Evolutionary conservation across 768 basidiomycete genomes (phyloP), one percentile per base, ranked within the genome.

Genomic region (Mycena leptocephala): DNA sequence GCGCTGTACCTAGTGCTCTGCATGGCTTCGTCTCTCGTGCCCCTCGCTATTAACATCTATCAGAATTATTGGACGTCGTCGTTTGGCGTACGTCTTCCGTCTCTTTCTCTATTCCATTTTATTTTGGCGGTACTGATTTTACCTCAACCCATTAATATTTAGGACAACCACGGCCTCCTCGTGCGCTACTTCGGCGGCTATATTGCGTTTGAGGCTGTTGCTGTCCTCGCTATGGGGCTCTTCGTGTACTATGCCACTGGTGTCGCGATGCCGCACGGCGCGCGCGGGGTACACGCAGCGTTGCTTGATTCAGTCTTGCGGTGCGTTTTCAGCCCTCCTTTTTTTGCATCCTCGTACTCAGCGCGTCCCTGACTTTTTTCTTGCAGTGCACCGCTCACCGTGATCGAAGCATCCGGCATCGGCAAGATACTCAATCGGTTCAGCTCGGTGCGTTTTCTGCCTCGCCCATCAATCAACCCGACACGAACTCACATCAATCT

Each of bases 211-310:
- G 69, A 70, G 59, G 56, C 41, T 8, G 69, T 70, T 8, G 43
- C 69, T 18, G 13, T 70, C 13, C 32, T 59, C 14, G 69, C 69
- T 32, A 61, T 51, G 5, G 26, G n/a, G 7, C 30, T 61, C 22
- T 70, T 70, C 11, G 69, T 70, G 9, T 70, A 70, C 33, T 70
- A 70, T 10, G 56, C 69, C n/a, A 70, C 69, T 14, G 56, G 69
- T 3, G 58, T 70, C 14, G 69, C 58, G 9, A 70, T 70, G 69
- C 69, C 69, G 43, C 69, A 61, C 22, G 69, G 56, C 10, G 69
- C 69, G 39, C 37, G 56, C 30, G 69, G 69, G 14, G 58, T 70
- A 3, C 69, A 70, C 20, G 32, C 69, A 13, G 56, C 14, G 32
- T 16, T 70, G 56, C 59, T 70, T 10, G 43, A 58, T 43, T 70